Evolutionary conservation across 73 alveolate species (phyloP).

Genomic region (Paramecium bursaria): DNA sequence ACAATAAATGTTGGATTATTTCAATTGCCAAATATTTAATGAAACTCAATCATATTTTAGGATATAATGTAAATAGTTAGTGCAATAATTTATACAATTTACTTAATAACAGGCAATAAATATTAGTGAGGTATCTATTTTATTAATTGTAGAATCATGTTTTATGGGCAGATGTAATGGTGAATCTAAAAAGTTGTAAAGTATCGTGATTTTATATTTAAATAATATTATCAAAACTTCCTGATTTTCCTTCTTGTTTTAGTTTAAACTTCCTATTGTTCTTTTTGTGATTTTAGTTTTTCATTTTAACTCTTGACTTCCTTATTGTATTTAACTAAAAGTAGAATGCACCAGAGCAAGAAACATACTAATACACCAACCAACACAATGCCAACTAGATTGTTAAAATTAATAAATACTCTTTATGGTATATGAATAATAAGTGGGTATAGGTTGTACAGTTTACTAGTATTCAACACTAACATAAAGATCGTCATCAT

Average conservation of each 20-base stretch:
- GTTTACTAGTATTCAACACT: background rate
- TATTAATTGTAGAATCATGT: conserved; percentile 33
- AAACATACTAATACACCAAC: conserved; percentile 43
- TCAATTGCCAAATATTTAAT: conserved; percentile 13
- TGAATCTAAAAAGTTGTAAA: conserved; percentile 31
- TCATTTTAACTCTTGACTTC: too few relatives aligned
- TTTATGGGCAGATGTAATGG: conserved; percentile 56
- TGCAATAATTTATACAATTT: conserved; percentile 9
- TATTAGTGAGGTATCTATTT: conserved; percentile 18
- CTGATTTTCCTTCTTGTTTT: too few relatives aligned
- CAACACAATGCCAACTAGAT: conserved; percentile 28
- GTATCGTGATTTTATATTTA: too few relatives aligned
- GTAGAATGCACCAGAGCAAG: conserved; percentile 32
- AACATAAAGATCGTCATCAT: conserved; percentile 9
- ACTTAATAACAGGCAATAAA: conserved; percentile 4
- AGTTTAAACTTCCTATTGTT: too few relatives aligned
- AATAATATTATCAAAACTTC: too few relatives aligned
- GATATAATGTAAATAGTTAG: conserved; percentile 10
- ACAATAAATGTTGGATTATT: conserved; percentile 4
- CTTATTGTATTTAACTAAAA: conserved; percentile 16
- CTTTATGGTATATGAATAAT: conserved; percentile 31
- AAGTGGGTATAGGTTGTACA: conserved; percentile 45
- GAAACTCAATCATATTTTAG: conserved; percentile 19
- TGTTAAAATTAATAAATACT: conserved; percentile 1
- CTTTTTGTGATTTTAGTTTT: too few relatives aligned